Evolutionary conservation across 1,284 basidiomycete genomes (phyloP), one percentile per base, ranked within the genome.

Genomic region (Pisolithus thermaeus): DNA sequence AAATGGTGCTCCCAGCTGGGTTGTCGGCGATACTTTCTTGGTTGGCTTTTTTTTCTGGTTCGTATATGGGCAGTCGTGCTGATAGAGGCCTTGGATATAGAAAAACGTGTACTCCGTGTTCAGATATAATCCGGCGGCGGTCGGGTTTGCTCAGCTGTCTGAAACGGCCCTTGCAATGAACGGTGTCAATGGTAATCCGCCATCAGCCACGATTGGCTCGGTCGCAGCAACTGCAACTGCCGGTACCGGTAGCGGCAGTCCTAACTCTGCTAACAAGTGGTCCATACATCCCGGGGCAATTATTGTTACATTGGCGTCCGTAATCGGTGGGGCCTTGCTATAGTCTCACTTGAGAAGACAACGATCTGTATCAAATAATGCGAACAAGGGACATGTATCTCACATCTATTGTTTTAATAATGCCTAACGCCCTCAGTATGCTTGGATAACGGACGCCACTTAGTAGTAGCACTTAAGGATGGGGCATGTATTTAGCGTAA

Each of bases 61-160:
- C 23, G 18, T 9, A 18, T 16, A 14, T 27, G 55, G 25, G 28
- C 11, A 11, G 3, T 22, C 23, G 37, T 35, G 37, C 48, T 28
- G 52, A 22, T 25, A 0, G 2, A n/a, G 9, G 32, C 12, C 1
- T 35, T 12, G 32, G 16, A 25, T 18, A 28, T 49, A 84, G 77
- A 97, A 96, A 81, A 95, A 94, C 63, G 88, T 92, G 1, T 96
- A 93, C 71, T 84, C 90, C 0, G 88, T 92, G 6, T 95, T 86
- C 73, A 80, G 89, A 41, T 86, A 82, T 58, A 68, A 73, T 23
- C 89, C 92, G 0, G 69, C 87, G 0, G 82, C 90, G 2, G 82
- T 96, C 47, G 92, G 93, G 0, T 95, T 96, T 62, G 92, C 92
- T 7, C 53, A 72, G 47, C 76, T 90, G 8, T 86, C 84, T 2